Percentiles rank a stretch among this genome's conserved stretches.
phyloP scores from a whole-genome alignment of 129 eudicot species.

The Lactuca sativa region DNA sequence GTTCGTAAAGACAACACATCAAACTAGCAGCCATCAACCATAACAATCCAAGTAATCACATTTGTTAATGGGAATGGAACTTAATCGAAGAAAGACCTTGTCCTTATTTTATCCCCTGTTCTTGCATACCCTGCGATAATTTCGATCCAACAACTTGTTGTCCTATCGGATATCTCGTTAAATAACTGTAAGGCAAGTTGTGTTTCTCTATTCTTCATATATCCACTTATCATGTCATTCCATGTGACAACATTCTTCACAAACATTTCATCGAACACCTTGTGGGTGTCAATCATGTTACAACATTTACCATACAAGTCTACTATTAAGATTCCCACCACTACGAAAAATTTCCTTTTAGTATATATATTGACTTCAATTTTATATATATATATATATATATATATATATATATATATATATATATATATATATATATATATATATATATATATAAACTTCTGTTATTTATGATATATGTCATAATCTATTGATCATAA shows the following conservation, averaged over 20 bases:
- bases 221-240: constrained; percentile 66
- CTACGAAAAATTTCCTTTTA: no score
- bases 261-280: constrained; percentile 65
- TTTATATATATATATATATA: no score
- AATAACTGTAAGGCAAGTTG: constrained; percentile 39
- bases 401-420: no score
- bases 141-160: constrained; percentile 62
- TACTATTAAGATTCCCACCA: constrained; percentile 61
- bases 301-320: constrained; percentile 64
- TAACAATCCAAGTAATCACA: constrained; percentile 72
- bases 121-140: constrained; percentile 65
- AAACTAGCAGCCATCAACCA: no score
- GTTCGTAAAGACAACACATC: no score
- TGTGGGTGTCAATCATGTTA: constrained; percentile 32
- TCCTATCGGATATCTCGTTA: constrained; percentile 39
- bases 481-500: no score
- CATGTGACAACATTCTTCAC: constrained; percentile 59
- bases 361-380: no score
- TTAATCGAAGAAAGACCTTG: constrained; percentile 54
- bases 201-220: constrained; percentile 41
- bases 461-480: no score
- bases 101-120: constrained; percentile 46
- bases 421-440: no score
- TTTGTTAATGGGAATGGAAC: constrained; percentile 50
- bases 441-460: no score